Evolutionary conservation across 345 rosid species (phyloP), one percentile per base, ranked within the genome.

Genomic region (Aethionema arabicum): DNA sequence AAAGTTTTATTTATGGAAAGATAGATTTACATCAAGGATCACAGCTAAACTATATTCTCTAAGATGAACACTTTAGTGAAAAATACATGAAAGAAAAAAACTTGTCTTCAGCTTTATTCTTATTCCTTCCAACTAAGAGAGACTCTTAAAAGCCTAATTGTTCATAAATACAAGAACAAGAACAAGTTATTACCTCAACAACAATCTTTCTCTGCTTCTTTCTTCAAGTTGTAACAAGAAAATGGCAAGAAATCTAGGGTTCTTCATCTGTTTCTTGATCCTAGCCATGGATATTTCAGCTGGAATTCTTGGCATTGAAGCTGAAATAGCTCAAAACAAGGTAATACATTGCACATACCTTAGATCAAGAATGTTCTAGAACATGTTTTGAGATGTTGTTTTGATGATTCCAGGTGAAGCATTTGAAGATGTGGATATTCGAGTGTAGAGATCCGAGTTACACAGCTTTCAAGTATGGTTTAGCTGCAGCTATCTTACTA

Each of bases 381-480:
- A 6, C 10, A 37, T 38, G 13, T 4, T 42, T 8, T n/a, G 16
- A 13, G 10, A 30, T 38, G 2, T 33, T 45, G 4, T 30, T 30
- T 4, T 35, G 15, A 5, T 70, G 8, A 16, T 21, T 52, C 74
- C 79, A 91, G 96, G 91, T 70, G 72, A 85, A 78, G 69, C 95
- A 89, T 66, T 65, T 81, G 72, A 86, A 73, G 76, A 39, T 77
- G 74, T 82, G 78, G 95, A 76, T 88, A 35, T 82, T 86, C 32
- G 93, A 83, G 70, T 92, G 96, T 31, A 79, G 89, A 79, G 84
- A 88, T 33, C 95, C 96, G 11, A 92, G 95, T 66, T 21, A 61
- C 15, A 50, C 80, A 42, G 98, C 98, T 15, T 88, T 77, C 86
- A 74, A 77, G 69, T 83, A 85, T 1, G 96, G 92, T 5, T 21